Percentiles rank a stretch among this genome's conserved stretches.
Evolutionary conservation across 306 rosid genomes (phyloP).

Genomic region (Citrullus colocynthis): DNA sequence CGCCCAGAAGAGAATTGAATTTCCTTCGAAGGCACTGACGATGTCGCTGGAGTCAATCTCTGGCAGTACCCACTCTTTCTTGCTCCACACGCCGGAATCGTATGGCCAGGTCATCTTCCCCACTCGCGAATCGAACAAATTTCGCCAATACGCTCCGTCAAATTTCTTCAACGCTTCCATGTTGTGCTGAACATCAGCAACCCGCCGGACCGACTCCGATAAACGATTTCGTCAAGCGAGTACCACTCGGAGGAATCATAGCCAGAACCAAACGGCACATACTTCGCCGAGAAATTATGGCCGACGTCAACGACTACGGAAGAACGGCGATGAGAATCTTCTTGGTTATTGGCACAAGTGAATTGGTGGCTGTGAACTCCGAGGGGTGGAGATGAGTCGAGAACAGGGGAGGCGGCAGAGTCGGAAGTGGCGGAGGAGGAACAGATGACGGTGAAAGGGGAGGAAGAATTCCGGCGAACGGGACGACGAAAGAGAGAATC

Average conservation of each 20-base stretch:
- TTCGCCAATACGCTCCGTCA: constrained; percentile 40
- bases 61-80: constrained; percentile 18
- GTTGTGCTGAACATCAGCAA: constrained; percentile 43
- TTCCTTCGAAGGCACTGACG: constrained; percentile 37
- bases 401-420: neutral
- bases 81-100: constrained; percentile 51
- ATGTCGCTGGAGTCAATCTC: constrained; percentile 34
- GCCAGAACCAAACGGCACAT: constrained; percentile 28
- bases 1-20: constrained; percentile 7
- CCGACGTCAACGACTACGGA: neutral
- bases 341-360: neutral
- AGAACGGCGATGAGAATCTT: neutral
- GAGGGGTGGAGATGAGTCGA: neutral
- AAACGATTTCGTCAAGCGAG: constrained; percentile 47
- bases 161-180: constrained; percentile 23
- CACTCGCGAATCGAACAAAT: constrained; percentile 22
- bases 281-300: constrained; percentile 24
- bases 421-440: neutral
- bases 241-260: constrained; percentile 24
- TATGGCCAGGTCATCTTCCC: constrained; percentile 47
- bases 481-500: neutral
- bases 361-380: neutral
- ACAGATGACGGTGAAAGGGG: neutral
- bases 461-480: neutral
- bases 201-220: constrained; percentile 35